A percentile compares a stretch with the other conserved stretches of the same genome.
phyloP scores from a whole-genome alignment of 1,284 basidiomycete genomes.

The Sporisorium iseilematis-ciliati region DNA sequence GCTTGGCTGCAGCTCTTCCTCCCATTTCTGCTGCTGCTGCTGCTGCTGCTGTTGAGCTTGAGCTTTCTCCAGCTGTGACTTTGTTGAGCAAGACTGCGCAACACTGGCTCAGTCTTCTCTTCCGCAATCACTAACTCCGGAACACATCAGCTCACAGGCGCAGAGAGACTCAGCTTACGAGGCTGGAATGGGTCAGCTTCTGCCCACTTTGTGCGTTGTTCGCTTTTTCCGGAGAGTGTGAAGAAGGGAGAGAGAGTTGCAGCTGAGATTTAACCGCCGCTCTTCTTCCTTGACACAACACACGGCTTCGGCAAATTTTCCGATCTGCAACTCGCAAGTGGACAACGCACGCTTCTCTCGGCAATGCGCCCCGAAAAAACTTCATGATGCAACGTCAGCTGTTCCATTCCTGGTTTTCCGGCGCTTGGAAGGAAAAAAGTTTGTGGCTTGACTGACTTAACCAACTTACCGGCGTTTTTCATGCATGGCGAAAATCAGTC shows the following conservation, averaged over 20 bases:
- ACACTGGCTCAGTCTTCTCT: too few relatives aligned
- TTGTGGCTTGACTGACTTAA: too few relatives aligned
- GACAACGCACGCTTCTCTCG: neutral
- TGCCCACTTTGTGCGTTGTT: neutral
- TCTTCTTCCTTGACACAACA: neutral
- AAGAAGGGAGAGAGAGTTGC: too few relatives aligned
- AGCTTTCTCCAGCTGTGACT: neutral
- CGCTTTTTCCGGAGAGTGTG: neutral
- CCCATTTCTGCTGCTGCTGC: neutral
- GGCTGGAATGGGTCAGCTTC: too few relatives aligned
- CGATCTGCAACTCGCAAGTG: constrained; percentile 4
- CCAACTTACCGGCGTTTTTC: neutral
- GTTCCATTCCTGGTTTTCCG: neutral
- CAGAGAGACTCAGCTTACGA: too few relatives aligned
- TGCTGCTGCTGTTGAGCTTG: neutral
- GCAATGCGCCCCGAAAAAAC: constrained; percentile 8
- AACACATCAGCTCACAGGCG: too few relatives aligned
- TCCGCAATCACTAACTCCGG: too few relatives aligned
- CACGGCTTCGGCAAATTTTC: constrained; percentile 6
- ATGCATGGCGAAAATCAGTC: constrained; percentile 10
- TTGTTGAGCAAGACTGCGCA: too few relatives aligned
- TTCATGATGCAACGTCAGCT: constrained; percentile 18
- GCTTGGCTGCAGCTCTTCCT: neutral
- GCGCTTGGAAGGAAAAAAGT: neutral
- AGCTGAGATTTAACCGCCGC: neutral